A percentile compares a stretch with the other conserved stretches of the same genome.
Conservation (phyloP, 2,329 filamentous ascomycete genomes). For the Trichothecium sympodiale region DNA sequence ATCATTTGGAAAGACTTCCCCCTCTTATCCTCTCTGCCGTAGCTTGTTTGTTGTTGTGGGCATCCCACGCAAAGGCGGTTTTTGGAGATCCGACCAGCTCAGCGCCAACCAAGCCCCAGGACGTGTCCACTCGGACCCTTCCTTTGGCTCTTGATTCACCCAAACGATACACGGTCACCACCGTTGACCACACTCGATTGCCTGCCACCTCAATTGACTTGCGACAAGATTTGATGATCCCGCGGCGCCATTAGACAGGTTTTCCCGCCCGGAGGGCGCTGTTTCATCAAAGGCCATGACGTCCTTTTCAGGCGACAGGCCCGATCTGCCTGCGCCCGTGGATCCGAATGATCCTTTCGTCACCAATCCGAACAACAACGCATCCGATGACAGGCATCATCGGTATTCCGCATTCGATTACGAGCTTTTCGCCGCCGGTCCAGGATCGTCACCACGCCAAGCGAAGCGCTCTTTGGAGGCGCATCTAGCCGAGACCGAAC, state of each 20-base stretch:
- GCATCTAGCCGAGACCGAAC: conserved; percentile 85
- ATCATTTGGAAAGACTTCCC: too few relatives aligned
- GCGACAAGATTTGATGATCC: conserved; percentile 10
- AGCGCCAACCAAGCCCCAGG: too few relatives aligned
- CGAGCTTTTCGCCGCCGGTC: conserved; percentile 66
- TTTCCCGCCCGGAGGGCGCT: conserved; percentile 11
- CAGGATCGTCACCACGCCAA: conserved; percentile 70
- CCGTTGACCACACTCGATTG: too few relatives aligned
- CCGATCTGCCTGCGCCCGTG: conserved; percentile 26
- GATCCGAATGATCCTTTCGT: conserved; percentile 47
- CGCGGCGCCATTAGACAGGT: conserved; percentile 11
- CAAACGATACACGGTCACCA: too few relatives aligned
- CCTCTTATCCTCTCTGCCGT: too few relatives aligned
- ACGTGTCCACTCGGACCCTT: too few relatives aligned
- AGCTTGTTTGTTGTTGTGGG: too few relatives aligned
- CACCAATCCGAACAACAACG: conserved; percentile 20
- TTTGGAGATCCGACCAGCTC: too few relatives aligned
- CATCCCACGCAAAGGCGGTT: too few relatives aligned
- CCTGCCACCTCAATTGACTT: too few relatives aligned
- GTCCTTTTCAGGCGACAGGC: conserved; percentile 30
- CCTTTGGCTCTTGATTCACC: too few relatives aligned
- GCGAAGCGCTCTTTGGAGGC: conserved; percentile 82
- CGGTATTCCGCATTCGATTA: conserved; percentile 78
- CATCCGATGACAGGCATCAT: conserved; percentile 36
- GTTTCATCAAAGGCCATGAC: conserved; percentile 21